Percentiles rank a stretch among this genome's conserved stretches.
Evolutionary conservation across 441 rosid species (phyloP).

Genomic region (Mallotus japonicus): DNA sequence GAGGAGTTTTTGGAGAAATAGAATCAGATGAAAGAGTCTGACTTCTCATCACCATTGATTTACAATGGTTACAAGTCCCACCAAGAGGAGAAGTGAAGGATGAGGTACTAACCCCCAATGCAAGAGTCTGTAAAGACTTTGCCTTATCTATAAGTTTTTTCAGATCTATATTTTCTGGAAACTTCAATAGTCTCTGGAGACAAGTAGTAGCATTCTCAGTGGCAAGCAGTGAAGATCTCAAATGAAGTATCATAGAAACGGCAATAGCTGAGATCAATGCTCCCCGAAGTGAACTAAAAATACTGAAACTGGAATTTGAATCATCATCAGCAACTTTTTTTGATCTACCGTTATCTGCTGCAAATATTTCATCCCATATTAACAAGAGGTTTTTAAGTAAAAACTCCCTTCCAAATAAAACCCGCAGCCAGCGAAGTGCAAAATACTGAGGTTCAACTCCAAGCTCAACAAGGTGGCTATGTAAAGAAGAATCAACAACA

Average conservation of each 20-base stretch:
- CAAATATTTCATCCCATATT: slow-evolving; percentile 92
- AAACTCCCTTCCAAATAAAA: slow-evolving; percentile 90
- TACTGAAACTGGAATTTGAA: slow-evolving; percentile 39
- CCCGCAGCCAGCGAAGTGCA: slow-evolving; percentile 92
- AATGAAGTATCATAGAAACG: slow-evolving; percentile 75
- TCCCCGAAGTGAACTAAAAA: slow-evolving; percentile 70
- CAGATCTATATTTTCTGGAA: slow-evolving; percentile 67
- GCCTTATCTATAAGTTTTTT: slow-evolving; percentile 65
- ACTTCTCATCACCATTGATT: slow-evolving; percentile 44
- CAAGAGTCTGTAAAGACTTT: slow-evolving; percentile 64
- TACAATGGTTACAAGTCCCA: slow-evolving; percentile 36
- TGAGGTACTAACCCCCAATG: slow-evolving; percentile 46
- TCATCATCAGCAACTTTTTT: slow-evolving; percentile 31
- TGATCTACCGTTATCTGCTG: slow-evolving; percentile 48
- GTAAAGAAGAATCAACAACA: slow-evolving; percentile 73
- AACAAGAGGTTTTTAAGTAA: slow-evolving; percentile 64
- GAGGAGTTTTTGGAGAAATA: slow-evolving; percentile 58
- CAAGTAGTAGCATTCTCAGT: slow-evolving; percentile 88
- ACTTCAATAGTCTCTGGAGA: slow-evolving; percentile 79
- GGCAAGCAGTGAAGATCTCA: slow-evolving; percentile 87
- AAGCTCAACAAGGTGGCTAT: slow-evolving; percentile 82
- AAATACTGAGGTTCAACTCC: slow-evolving; percentile 98
- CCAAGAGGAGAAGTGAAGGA: slow-evolving; percentile 29
- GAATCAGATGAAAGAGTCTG: slow-evolving; percentile 51
- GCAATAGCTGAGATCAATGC: slow-evolving; percentile 71